Evolutionary conservation across 1,284 basidiomycete genomes (phyloP), one percentile per base, ranked within the genome.

Genomic region (Rhodotorula sp.): DNA sequence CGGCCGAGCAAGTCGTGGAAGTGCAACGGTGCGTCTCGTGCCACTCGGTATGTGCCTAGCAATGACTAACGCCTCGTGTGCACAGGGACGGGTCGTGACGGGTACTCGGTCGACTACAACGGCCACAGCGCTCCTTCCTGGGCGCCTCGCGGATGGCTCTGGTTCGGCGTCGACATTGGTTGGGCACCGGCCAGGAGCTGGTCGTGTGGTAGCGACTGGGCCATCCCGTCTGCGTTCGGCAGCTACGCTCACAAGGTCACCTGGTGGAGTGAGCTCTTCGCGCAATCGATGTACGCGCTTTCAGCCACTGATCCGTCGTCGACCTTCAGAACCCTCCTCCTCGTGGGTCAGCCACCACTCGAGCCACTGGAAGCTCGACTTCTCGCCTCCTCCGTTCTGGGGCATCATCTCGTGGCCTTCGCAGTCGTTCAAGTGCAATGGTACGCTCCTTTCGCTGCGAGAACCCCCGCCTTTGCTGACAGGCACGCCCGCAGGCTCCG

Each of bases 81-180:
- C 46, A 5, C 48, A 49, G 48, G 48, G 7, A 19, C 48, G 14
- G 48, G 48, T 34, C 34, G 34, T 34, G 71, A 72, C 41, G 71
- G 71, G n/a, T 66, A 34, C n/a, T 23, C 9, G 12, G 44, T 72
- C 64, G 71, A 72, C 52, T 21, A 44, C 45, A 25, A 66, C 46
- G 71, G 71, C 27, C 58, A 63, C 50, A 60, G 67, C 10, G 52
- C 42, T 13, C 71, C 71, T 44, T 49, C 44, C 17, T 55, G 61
- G 56, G 48, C 27, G 7, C 71, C 71, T 8, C 41, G 45, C 9
- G 70, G 70, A 17, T 72, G 70, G 70, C 60, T 55, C 49, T 68
- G 41, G 27, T 68, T 68, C 45, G 71, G 71, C 34, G n/a, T 41
- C 42, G 44, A 19, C 5, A 61, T 69, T 44, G 67, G 67, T 13